phyloP scores from a whole-genome alignment of 2,329 filamentous ascomycete species.

The Cladosporium sp. region DNA sequence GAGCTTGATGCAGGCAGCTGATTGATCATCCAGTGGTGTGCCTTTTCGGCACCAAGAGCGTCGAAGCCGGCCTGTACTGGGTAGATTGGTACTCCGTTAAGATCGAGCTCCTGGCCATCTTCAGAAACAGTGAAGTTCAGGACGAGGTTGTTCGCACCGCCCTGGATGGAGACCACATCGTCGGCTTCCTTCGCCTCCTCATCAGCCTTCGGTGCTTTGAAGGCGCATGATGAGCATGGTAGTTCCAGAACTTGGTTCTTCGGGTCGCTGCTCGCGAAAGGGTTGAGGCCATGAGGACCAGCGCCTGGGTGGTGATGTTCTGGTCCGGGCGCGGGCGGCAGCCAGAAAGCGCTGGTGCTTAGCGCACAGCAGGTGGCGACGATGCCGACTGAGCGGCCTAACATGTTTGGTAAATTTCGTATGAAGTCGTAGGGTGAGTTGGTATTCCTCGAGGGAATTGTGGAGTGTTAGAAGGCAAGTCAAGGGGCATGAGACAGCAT shows the following conservation, averaged over 20 bases:
- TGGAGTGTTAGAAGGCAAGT: background rate
- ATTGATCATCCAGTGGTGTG: slow-evolving; percentile 3
- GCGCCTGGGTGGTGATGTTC: slow-evolving; percentile 10
- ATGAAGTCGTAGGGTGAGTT: background rate
- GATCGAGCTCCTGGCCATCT: slow-evolving; percentile 43
- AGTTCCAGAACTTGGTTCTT: slow-evolving; percentile 45
- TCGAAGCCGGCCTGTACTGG: slow-evolving; percentile 23
- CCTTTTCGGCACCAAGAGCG: slow-evolving; percentile 3
- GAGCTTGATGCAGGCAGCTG: slow-evolving; percentile 6
- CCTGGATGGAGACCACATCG: slow-evolving; percentile 26
- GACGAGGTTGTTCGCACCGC: slow-evolving; percentile 30
- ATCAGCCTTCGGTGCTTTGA: slow-evolving; percentile 31
- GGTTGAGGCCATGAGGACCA: slow-evolving; percentile 3
- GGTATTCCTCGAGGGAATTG: background rate
- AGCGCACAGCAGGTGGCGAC: slow-evolving; percentile 25
- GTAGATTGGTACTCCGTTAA: slow-evolving; percentile 61
- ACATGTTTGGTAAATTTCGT: slow-evolving; percentile 1
- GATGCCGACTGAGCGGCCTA: slow-evolving; percentile 10
- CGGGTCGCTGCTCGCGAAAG: slow-evolving; percentile 33
- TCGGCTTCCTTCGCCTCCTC: slow-evolving; percentile 21
- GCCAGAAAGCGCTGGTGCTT: slow-evolving; percentile 45
- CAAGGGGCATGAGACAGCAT: background rate
- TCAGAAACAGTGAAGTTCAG: slow-evolving; percentile 53
- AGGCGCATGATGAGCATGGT: slow-evolving; percentile 53
- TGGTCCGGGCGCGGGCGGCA: slow-evolving; percentile 49